Base-by-base conservation (phyloP, 331 rosid genomes). In the Rosa hybrid region DNA sequence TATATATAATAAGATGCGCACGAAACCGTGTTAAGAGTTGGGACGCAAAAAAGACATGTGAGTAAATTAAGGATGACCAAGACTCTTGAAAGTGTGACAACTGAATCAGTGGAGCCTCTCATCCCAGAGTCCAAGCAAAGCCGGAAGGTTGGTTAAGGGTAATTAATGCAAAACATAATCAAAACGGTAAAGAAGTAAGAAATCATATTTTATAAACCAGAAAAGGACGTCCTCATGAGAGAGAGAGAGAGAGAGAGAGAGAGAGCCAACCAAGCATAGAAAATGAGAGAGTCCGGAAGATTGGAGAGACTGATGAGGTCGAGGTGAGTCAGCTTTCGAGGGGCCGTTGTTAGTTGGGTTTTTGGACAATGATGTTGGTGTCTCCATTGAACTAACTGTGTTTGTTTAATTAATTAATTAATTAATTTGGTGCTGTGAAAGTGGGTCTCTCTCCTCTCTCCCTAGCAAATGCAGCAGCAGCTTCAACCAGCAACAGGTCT, bases 281-380 rank as follows among this genome's bases (percentile, higher is more conserved):
- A 23, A 64, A 42, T 50, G 54, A 34, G 21, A 50, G 70, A 71
- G 64, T 80, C 87, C 68, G 80, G 89, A 86, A 86, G 80, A 83
- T 81, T 84, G 88, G 87, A 85, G 81, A 75, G 59, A 53, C 30
- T 34, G 34, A 30, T 21, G 34, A 59, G 65, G 25, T 27, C 38
- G 34, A 77, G 81, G 90, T 86, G 90, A 86, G 90, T 87, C 87
- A 77, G 63, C 41, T 63, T 77, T 63, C 72, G 77, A 21, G 63
- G 25, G 77, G 77, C 77, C 77, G 48, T 73, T 73, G 65, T 53
- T 72, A 50, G 56, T 74, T 51, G 39, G 39, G 39, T 41, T 34
- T 53, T 74, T 25, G 77, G 77, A 10, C 12, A 74, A 7, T 49
- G 77, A 73, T 74, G 64, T 38, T 74, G 65, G 51, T 39, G 38